Percentiles rank a stretch among this genome's conserved stretches.
Conservation (phyloP, 768 basidiomycete genomes). For the Lactarius hatsudake region DNA sequence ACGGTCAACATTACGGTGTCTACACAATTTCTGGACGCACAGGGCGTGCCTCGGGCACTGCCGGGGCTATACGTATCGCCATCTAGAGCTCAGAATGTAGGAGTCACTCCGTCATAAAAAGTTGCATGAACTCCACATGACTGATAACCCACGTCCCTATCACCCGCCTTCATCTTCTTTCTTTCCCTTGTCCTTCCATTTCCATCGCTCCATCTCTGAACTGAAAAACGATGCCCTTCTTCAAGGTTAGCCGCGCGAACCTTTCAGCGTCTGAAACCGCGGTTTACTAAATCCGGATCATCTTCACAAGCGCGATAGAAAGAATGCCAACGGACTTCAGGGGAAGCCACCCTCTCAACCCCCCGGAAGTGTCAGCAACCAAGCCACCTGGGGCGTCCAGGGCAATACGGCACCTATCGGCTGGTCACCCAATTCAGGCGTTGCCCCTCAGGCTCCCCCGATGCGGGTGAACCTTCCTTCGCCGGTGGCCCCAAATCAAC, state of each 20-base stretch:
- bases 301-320: neutral
- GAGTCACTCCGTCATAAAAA: neutral
- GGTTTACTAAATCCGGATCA: neutral
- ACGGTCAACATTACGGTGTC: neutral
- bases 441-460: neutral
- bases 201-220: neutral
- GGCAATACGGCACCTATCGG: neutral
- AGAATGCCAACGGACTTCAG: neutral
- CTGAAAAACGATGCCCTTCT: neutral
- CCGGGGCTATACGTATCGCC: too few species aligned
- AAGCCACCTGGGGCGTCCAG: neutral
- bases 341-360: neutral
- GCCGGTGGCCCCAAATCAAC: neutral
- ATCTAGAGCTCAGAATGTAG: neutral
- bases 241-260: neutral
- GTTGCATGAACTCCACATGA: neutral
- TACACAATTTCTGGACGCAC: neutral
- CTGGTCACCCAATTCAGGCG: neutral
- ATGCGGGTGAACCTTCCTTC: neutral
- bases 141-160: neutral
- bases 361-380: neutral
- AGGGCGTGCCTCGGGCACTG: too few species aligned
- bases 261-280: neutral
- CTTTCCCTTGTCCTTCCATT: neutral
- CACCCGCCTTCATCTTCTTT: neutral